phyloP scores from a whole-genome alignment of 108 stramenopile species.

The Epithemia pelagica region DNA sequence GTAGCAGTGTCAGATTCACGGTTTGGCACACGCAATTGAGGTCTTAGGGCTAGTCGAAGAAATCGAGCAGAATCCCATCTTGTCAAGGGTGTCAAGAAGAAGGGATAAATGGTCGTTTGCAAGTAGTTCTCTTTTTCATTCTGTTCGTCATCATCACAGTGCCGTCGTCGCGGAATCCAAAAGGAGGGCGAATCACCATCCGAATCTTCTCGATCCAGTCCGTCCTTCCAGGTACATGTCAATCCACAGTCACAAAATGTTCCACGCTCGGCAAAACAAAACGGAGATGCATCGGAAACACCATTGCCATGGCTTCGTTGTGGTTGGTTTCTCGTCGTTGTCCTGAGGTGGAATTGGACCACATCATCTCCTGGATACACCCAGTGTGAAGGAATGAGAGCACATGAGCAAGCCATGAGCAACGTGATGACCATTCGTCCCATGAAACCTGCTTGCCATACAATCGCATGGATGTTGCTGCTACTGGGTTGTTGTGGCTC shows the following conservation, averaged over 20 bases:
- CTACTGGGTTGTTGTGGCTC: too few relatives aligned
- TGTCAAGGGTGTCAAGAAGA: slow-evolving; percentile 58
- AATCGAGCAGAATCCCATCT: slow-evolving; percentile 84
- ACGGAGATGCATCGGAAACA: background rate
- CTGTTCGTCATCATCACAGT: too few relatives aligned
- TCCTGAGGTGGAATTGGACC: slow-evolving; percentile 46
- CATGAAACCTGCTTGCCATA: background rate
- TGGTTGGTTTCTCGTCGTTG: slow-evolving; percentile 6
- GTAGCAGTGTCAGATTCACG: background rate
- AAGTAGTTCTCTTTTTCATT: background rate
- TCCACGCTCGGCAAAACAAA: slow-evolving; percentile 51
- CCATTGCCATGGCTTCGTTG: background rate
- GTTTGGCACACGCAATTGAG: slow-evolving; percentile 40
- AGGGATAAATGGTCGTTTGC: slow-evolving; percentile 28
- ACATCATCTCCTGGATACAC: slow-evolving; percentile 45
- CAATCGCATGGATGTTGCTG: too few relatives aligned
- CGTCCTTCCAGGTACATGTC: background rate
- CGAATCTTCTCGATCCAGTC: background rate
- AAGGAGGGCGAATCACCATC: too few relatives aligned
- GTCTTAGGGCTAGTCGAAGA: slow-evolving; percentile 47
- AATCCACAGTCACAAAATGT: slow-evolving; percentile 36
- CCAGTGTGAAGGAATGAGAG: slow-evolving; percentile 31
- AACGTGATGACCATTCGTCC: slow-evolving; percentile 36
- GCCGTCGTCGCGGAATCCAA: too few relatives aligned
- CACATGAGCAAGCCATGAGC: slow-evolving; percentile 48